Conservation (phyloP, 2,329 filamentous ascomycete species). For the Fusarium sp. region DNA sequence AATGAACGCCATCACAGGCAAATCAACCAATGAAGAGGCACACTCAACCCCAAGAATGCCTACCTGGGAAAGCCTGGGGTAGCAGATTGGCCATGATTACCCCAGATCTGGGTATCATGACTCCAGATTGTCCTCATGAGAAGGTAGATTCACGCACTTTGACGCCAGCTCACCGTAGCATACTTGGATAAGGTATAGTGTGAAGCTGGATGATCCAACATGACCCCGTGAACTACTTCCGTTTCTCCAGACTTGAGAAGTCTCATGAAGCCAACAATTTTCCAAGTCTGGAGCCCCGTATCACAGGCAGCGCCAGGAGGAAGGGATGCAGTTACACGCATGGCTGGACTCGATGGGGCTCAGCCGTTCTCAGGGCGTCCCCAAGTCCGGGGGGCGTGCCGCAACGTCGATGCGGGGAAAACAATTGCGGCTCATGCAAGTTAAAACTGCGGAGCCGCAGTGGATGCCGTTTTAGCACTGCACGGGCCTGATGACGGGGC, state of each 20-base stretch:
- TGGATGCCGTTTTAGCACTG: conserved; percentile 37
- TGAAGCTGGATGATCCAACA: conserved; percentile 3
- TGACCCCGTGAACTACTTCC: conserved; percentile 16
- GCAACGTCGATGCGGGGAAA: conserved; percentile 45
- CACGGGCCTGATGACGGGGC: conserved; percentile 32
- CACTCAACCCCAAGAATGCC: conserved; percentile 18
- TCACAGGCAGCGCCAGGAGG: conserved; percentile 38
- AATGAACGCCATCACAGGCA: conserved; percentile 12
- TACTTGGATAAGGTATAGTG: conserved; percentile 13
- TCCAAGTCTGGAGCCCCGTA: conserved; percentile 42
- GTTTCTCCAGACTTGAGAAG: conserved; percentile 22
- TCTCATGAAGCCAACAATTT: conserved; percentile 29
- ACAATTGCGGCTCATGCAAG: conserved; percentile 48
- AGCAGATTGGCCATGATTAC: conserved; percentile 15
- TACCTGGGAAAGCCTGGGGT: conserved; percentile 11
- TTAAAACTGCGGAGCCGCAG: conserved; percentile 48
- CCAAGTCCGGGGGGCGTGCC: conserved; percentile 25
- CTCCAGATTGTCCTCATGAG: conserved; percentile 14
- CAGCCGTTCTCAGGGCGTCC: conserved; percentile 25
- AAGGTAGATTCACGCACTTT: conserved; percentile 19
- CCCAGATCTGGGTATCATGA: conserved; percentile 24
- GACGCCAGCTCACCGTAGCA: background rate
- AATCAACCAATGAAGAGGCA: conserved; percentile 20
- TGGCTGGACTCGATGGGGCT: background rate
- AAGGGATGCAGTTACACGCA: conserved; percentile 34